Evolutionary conservation across 345 rosid species (phyloP).

Genomic region (Hevea brasiliensis): DNA sequence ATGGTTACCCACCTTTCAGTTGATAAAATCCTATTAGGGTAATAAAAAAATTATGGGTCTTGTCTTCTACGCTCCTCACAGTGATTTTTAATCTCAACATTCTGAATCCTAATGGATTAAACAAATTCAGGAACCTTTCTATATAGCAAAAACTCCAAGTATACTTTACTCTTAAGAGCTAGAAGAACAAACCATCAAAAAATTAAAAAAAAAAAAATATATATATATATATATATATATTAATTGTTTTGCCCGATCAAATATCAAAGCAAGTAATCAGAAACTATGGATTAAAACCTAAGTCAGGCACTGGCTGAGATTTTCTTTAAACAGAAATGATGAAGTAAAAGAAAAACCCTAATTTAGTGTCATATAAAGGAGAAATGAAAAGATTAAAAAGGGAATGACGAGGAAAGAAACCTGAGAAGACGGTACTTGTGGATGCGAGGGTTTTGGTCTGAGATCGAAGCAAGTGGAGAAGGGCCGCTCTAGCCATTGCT

Average conservation of each 20-base stretch:
- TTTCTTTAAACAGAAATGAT: neutral
- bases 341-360: neutral
- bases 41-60: neutral
- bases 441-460: slow-evolving; percentile 50
- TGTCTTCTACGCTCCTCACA: neutral
- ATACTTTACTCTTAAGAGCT: no score
- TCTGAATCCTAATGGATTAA: neutral
- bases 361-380: neutral
- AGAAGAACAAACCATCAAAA: no score
- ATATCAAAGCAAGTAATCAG: neutral
- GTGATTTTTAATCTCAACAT: neutral
- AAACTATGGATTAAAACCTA: neutral
- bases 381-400: neutral
- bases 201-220: no score
- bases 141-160: neutral
- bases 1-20: neutral
- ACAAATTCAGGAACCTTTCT: neutral
- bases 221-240: no score
- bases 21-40: neutral
- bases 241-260: no score
- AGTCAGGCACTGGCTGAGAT: neutral
- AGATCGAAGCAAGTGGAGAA: slow-evolving; percentile 60
- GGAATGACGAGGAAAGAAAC: slow-evolving; percentile 26
- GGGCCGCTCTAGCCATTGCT: slow-evolving; percentile 63
- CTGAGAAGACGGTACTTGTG: slow-evolving; percentile 40